Percentiles rank a stretch among this genome's conserved stretches.
These are phyloP conservation scores for Eucalyptus pauciflora DNA, from an alignment of 345 rosid species.

Conservation along the genomic window DNA sequence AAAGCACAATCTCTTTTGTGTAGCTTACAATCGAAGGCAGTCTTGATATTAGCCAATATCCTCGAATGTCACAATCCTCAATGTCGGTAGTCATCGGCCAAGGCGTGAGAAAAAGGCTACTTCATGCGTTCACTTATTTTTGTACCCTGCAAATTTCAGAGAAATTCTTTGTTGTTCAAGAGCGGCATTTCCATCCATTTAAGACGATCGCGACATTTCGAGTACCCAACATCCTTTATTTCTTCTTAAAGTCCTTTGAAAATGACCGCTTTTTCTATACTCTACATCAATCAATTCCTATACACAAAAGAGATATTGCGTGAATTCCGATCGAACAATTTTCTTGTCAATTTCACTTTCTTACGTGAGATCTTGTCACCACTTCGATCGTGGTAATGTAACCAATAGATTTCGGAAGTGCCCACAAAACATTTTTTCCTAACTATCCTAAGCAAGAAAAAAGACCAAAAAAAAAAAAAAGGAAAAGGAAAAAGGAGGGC, in stretches of 20 bases:
- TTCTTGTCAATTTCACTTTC: neutral
- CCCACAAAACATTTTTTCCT: neutral
- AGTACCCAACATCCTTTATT: neutral
- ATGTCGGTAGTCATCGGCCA: neutral
- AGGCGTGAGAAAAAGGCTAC: neutral
- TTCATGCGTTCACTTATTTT: neutral
- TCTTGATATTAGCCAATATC: neutral
- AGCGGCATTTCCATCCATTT: neutral
- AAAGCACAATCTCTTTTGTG: neutral
- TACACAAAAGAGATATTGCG: fast-evolving
- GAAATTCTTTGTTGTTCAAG: neutral
- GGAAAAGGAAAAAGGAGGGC: neutral
- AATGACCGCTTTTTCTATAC: fast-evolving
- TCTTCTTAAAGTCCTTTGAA: neutral
- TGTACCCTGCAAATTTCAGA: neutral
- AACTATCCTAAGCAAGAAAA: neutral
- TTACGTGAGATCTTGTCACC: neutral
- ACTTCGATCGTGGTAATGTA: neutral
- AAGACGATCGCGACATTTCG: fast-evolving
- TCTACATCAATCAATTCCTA: neutral
- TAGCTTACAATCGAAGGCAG: neutral
- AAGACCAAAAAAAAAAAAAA: neutral
- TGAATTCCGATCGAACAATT: fast-evolving
- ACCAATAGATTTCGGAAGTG: neutral
- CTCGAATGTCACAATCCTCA: fast-evolving